Evolutionary conservation across 2,329 filamentous ascomycete genomes (phyloP).

Genomic region (Epichloe elymi): DNA sequence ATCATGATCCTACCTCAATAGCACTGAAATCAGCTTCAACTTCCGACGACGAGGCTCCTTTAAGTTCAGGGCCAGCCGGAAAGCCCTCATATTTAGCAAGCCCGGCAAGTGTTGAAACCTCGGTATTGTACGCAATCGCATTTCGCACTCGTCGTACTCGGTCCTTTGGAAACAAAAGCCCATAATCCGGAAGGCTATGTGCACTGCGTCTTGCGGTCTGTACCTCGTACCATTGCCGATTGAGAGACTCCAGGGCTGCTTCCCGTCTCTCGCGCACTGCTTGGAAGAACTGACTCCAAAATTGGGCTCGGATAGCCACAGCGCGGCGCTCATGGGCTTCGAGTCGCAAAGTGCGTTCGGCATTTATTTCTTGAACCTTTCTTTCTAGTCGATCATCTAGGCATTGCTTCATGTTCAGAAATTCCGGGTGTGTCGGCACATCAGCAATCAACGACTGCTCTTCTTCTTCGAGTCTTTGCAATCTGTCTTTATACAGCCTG

Average conservation of each 20-base stretch:
- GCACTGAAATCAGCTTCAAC: conserved; percentile 77
- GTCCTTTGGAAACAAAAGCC: conserved; percentile 66
- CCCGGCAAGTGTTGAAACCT: conserved; percentile 82
- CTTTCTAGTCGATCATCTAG: conserved; percentile 72
- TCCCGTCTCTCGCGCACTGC: conserved; percentile 73
- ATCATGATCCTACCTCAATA: conserved; percentile 53
- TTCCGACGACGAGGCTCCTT: conserved; percentile 56
- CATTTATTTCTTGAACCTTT: conserved; percentile 64
- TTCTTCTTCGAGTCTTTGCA: conserved; percentile 65
- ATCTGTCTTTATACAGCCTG: conserved; percentile 78
- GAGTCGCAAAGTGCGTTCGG: conserved; percentile 59
- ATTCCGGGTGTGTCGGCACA: conserved; percentile 74
- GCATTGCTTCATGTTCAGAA: conserved; percentile 77
- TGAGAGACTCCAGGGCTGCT: conserved; percentile 62
- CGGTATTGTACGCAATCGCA: conserved; percentile 84
- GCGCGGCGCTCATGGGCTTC: conserved; percentile 61
- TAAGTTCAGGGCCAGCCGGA: conserved; percentile 80
- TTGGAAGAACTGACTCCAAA: conserved; percentile 86
- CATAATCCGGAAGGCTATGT: conserved; percentile 68
- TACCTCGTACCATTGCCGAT: conserved; percentile 84
- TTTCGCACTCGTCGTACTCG: conserved; percentile 68
- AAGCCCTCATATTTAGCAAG: conserved; percentile 94
- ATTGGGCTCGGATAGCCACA: conserved; percentile 70
- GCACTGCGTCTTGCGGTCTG: conserved; percentile 78
- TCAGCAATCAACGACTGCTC: conserved; percentile 47